A percentile compares a stretch with the other conserved stretches of the same genome.
Evolutionary conservation across 202 grass and related monocot genomes (phyloP).

Genomic region (Musa balbisiana): DNA sequence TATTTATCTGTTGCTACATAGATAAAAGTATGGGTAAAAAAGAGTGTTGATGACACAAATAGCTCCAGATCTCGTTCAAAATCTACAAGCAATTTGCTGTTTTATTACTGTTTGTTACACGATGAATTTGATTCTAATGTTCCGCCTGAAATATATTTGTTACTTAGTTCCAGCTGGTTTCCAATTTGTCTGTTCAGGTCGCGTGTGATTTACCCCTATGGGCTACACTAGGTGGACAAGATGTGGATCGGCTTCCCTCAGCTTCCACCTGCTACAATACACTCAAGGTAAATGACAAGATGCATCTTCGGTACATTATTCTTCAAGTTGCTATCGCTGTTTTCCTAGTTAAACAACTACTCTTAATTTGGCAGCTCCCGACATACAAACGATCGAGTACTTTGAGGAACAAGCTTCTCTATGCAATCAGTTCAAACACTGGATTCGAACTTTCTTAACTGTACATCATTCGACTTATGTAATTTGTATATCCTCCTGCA

Average conservation of each 20-base stretch:
- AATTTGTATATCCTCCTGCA: background rate
- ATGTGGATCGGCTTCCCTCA: constrained; percentile 89
- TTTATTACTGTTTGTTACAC: background rate
- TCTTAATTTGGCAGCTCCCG: constrained; percentile 43
- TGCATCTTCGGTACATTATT: background rate
- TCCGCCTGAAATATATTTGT: background rate
- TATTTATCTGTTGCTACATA: no score
- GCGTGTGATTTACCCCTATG: constrained; percentile 81
- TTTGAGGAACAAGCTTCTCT: constrained; percentile 67
- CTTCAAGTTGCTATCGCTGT: background rate
- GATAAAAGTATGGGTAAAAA: no score
- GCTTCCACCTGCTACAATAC: constrained; percentile 98
- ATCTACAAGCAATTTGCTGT: background rate
- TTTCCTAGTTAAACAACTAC: no score
- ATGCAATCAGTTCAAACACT: constrained; percentile 2
- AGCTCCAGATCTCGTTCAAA: no score
- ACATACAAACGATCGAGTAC: constrained; percentile 90
- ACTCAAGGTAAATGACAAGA: constrained; percentile 49
- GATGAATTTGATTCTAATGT: background rate
- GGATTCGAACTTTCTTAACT: constrained; percentile 17
- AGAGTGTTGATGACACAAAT: no score
- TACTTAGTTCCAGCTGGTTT: background rate
- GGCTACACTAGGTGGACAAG: constrained; percentile 90
- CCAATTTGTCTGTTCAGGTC: constrained; percentile 40
- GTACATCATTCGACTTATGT: background rate